Base-by-base conservation (phyloP, 305 asterid genomes). In the Ajuga reptans region DNA sequence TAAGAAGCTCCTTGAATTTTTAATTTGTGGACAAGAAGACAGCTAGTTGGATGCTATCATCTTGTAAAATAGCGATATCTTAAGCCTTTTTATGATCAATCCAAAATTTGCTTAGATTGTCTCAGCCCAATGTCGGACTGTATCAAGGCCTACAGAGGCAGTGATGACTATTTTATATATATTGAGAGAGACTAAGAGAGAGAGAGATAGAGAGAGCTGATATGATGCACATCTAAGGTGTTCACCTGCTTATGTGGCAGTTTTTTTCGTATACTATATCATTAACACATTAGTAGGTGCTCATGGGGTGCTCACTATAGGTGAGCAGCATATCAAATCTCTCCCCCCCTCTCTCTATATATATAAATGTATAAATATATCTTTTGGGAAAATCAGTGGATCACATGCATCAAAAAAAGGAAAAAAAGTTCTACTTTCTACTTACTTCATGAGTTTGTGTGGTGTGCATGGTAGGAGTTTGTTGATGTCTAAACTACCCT, bases 351-450 rank as follows among this genome's bases (percentile, higher is more conserved):
- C n/a, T n/a, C n/a, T n/a, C n/a, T n/a, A n/a, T n/a, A n/a, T n/a
- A n/a, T n/a, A n/a, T n/a, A n/a, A n/a, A n/a, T n/a, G n/a, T n/a
- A n/a, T n/a, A n/a, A n/a, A n/a, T n/a, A n/a, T n/a, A n/a, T n/a
- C 58, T 16, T 51, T 55, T 33, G 15, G 65, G 47, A 67, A 47
- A 52, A 53, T 60, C 24, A 42, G 31, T 71, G 15, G 71, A 49
- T 31, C 3, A 27, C 56, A 47, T 53, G 58, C 10, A 46, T 7
- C 15, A 16, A 31, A 34, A 67, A 21, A 5, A 46, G 61, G 27
- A 27, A 37, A 27, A 54, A 34, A 18, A 4, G 49, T 15, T 18
- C 36, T 47, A 2, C 57, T 31, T 43, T 68, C 39, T 55, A 9
- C 41, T 15, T 50, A 6, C 45, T 56, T 65, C 47, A 36, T 51